These are phyloP conservation scores for Eutrema japonicum DNA, from an alignment of 345 rosid genomes.

Conservation along the genomic window DNA sequence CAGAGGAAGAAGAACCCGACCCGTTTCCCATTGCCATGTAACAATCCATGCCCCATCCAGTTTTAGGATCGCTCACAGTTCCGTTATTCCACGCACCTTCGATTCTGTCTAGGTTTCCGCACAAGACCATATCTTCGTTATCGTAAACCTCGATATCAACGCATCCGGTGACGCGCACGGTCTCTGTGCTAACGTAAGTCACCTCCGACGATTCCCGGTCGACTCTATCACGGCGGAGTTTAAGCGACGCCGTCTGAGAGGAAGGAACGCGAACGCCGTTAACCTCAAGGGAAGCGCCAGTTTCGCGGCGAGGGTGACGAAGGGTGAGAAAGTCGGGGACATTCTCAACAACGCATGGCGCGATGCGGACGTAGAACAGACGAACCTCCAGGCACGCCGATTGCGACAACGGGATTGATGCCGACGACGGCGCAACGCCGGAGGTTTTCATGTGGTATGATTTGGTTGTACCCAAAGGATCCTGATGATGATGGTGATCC, in stretches of 20 bases:
- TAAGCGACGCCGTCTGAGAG: conserved; percentile 56
- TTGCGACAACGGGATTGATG: no score
- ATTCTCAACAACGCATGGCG: conserved; percentile 60
- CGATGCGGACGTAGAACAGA: conserved; percentile 77
- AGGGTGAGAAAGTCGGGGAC: conserved; percentile 76
- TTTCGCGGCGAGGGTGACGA: conserved; percentile 70
- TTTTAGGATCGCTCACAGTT: conserved; percentile 50
- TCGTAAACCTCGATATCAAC: conserved; percentile 81
- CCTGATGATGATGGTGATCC: conserved; percentile 44
- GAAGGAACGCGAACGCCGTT: conserved; percentile 75
- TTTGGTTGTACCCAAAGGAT: conserved; percentile 42
- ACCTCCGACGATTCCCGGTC: conserved; percentile 76
- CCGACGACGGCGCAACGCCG: conserved; percentile 44
- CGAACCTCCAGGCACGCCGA: conserved; percentile 87
- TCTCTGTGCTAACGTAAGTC: conserved; percentile 83
- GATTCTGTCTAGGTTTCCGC: conserved; percentile 80
- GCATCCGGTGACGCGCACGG: conserved; percentile 76
- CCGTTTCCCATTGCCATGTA: conserved; percentile 57
- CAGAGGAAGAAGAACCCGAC: conserved; percentile 40
- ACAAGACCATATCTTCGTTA: conserved; percentile 58
- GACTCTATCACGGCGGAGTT: conserved; percentile 78
- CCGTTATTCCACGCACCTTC: conserved; percentile 66
- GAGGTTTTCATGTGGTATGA: conserved; percentile 46
- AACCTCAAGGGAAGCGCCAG: conserved; percentile 80
- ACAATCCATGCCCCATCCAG: conserved; percentile 88